Percentiles rank a stretch among this genome's conserved stretches.
Evolutionary conservation across 192 early-diverging fungal species (phyloP).

Genomic region (Gigaspora rosea): DNA sequence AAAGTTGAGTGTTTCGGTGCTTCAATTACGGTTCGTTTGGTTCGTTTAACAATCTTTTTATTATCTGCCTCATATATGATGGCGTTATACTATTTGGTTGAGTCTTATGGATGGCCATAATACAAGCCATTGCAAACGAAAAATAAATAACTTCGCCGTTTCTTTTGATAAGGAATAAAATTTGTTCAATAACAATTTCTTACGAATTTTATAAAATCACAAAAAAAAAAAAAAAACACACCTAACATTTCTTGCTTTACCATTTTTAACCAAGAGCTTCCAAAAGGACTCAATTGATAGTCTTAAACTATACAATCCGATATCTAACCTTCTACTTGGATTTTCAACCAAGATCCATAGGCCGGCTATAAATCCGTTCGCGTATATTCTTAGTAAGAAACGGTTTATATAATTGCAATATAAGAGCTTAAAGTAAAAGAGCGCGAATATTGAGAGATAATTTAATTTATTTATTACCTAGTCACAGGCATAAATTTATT

Average conservation of each 20-base stretch:
- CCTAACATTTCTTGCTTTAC: constrained; percentile 25
- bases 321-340: constrained; percentile 24
- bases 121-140: constrained; percentile 7
- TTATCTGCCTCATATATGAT: neutral
- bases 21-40: neutral
- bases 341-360: constrained; percentile 39
- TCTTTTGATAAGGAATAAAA: neutral
- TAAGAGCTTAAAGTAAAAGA: too few species aligned
- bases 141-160: constrained; percentile 23
- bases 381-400: constrained; percentile 16
- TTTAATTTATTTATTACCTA: constrained; percentile 15
- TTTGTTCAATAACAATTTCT: neutral
- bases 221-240: neutral
- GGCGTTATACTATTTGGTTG: constrained; percentile 18
- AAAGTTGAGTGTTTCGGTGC: too few species aligned
- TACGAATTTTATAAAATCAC: too few species aligned
- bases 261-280: constrained; percentile 36
- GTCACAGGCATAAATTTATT: constrained; percentile 26
- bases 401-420: too few species aligned
- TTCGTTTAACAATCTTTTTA: neutral
- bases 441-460: too few species aligned
- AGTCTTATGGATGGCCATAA: constrained; percentile 16
- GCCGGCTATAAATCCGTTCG: constrained; percentile 39
- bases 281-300: constrained; percentile 38
- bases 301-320: constrained; percentile 37